A percentile compares a stretch with the other conserved stretches of the same genome.
These are phyloP conservation scores for Trichoderma cornu-damae DNA, from an alignment of 2,329 filamentous ascomycete species.

Conservation along the genomic window DNA sequence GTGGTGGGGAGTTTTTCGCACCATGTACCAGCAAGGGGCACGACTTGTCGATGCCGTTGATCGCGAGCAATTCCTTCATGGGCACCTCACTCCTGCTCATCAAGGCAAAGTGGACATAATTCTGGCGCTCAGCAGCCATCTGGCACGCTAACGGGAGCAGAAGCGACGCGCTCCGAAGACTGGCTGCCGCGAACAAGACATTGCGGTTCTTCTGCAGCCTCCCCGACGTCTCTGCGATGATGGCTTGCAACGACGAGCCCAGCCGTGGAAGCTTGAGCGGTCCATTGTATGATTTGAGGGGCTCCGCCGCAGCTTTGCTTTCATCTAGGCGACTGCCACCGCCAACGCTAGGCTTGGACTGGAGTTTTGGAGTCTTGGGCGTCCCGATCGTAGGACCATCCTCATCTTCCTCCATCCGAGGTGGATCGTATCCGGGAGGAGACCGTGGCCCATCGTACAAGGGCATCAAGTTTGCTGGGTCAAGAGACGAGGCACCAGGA, in stretches of 20 bases:
- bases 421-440: constrained; percentile 10
- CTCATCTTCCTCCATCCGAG: constrained; percentile 7
- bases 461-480: not conserved
- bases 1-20: too few relatives aligned
- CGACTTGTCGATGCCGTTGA: constrained; percentile 70
- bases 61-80: constrained; percentile 61
- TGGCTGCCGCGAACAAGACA: constrained; percentile 74
- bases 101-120: constrained; percentile 75
- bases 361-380: not conserved
- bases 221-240: constrained; percentile 48
- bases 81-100: constrained; percentile 68
- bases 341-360: not conserved
- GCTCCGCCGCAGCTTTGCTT: not conserved
- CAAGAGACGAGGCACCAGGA: constrained; percentile 37
- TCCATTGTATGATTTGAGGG: constrained; percentile 53
- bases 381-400: not conserved
- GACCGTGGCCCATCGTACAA: not conserved
- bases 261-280: constrained; percentile 64
- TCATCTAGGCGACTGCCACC: not conserved
- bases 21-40: constrained; percentile 63
- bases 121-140: constrained; percentile 67
- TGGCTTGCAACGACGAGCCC: constrained; percentile 55
- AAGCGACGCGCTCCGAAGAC: constrained; percentile 63
- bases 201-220: constrained; percentile 55
- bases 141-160: constrained; percentile 80